Base-by-base conservation (phyloP, 169 alveolate genomes). In the Cryptosporidium felis region DNA sequence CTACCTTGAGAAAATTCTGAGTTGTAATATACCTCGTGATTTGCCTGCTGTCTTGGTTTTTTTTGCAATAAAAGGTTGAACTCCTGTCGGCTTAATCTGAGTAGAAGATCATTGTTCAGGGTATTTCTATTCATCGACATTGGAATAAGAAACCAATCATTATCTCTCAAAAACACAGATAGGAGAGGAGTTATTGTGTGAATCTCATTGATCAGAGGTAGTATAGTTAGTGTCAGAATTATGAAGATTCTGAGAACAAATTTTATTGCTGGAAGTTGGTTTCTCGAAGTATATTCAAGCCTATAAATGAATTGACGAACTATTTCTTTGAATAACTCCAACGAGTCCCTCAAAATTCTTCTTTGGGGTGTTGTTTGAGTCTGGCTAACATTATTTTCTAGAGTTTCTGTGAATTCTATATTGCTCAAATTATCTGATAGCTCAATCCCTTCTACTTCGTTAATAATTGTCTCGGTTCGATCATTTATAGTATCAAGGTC, bases 121-220 rank as follows among this genome's bases (percentile, higher is more conserved):
- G 32, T 49, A 49, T 56, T 58, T 16, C 40, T 53, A 49, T 74
- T 74, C 60, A 32, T 53, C 18, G 56, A 53, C 49, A 38, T 53
- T 36, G 85, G 85, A 3, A 74, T 5, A 8, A 74, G 28, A 21
- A 74, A 34, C 85, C 85, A 74, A 38, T 74, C 44, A 38, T 23
- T 74, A 21, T 74, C 85, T 21, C 58, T 74, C 16, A 74, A 10
- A 38, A 74, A 74, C 16, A 53, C 44, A n/a, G 74, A 51, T 18
- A 74, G 12, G 1, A 74, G 61, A n/a, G 85, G 85, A 36, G 61
- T 38, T 12, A 74, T 59, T 18, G 85, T 32, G 16, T 74, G 30
- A 5, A 74, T 21, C 32, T 74, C 85, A 21, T 74, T 74, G 28
- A 74, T 74, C 23, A 74, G 38, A 0, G 85, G 85, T 23, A 74